These are phyloP conservation scores for Sarocladiaceae sp. DNA, from an alignment of 2,329 filamentous ascomycete genomes.

Conservation along the genomic window DNA sequence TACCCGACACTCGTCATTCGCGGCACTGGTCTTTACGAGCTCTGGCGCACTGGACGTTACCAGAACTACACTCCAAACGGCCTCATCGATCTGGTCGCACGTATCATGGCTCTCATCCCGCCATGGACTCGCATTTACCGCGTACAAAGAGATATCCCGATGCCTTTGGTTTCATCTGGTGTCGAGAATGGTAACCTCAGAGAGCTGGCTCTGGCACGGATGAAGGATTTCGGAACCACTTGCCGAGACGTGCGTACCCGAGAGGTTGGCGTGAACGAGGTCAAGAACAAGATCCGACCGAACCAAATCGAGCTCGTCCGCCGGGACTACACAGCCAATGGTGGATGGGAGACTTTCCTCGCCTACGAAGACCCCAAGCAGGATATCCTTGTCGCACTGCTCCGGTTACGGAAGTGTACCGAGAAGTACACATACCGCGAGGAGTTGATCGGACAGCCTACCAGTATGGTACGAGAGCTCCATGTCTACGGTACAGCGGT, in stretches of 20 bases:
- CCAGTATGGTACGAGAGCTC: conserved; percentile 86
- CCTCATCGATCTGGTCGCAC: conserved; percentile 88
- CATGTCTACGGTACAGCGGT: conserved; percentile 97
- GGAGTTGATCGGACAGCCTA: conserved; percentile 81
- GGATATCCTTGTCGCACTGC: conserved; percentile 88
- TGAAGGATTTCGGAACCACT: conserved; percentile 98
- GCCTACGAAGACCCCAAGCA: conserved; percentile 98
- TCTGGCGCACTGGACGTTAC: conserved; percentile 95
- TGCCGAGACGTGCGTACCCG: conserved; percentile 95
- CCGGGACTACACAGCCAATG: conserved; percentile 90
- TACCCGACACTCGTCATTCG: conserved; percentile 97
- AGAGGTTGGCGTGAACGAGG: conserved; percentile 97
- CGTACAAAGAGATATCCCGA: conserved; percentile 98
- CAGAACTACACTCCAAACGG: conserved; percentile 99
- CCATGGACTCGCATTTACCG: conserved; percentile 99
- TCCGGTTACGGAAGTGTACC: conserved; percentile 87
- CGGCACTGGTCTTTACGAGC: conserved; percentile 91
- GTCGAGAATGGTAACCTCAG: conserved; percentile 97
- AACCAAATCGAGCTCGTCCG: conserved; percentile 94
- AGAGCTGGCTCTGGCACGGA: conserved; percentile 88
- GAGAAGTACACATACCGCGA: conserved; percentile 87
- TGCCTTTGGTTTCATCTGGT: conserved; percentile 97
- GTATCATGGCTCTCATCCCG: conserved; percentile 91
- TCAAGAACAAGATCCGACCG: conserved; percentile 96
- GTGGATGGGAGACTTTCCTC: conserved; percentile 97